These are phyloP conservation scores for Boletus nobilissimus DNA, from an alignment of 1,284 basidiomycete genomes.

Conservation along the genomic window DNA sequence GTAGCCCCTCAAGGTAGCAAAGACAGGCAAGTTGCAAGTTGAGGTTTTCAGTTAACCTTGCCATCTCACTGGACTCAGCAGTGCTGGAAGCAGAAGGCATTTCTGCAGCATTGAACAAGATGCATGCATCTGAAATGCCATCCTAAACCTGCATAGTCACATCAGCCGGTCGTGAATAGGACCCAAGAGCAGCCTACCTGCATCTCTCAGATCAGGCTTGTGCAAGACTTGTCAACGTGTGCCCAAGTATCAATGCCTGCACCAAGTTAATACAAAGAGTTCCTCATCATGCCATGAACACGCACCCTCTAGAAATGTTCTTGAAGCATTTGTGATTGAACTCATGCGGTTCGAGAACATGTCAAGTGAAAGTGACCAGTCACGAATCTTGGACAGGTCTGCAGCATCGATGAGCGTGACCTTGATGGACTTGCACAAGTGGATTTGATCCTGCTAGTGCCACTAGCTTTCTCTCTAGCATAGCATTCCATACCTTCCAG, in stretches of 20 bases:
- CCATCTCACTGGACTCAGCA: slow-evolving; percentile 64
- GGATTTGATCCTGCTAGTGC: slow-evolving; percentile 62
- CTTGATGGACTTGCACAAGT: slow-evolving; percentile 59
- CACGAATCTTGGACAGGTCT: slow-evolving; percentile 72
- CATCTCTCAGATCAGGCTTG: slow-evolving; percentile 84
- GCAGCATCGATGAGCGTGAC: slow-evolving; percentile 85
- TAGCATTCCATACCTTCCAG: not conserved
- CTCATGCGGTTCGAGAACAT: slow-evolving; percentile 89
- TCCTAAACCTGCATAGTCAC: slow-evolving; percentile 81
- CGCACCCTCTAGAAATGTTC: slow-evolving; percentile 79
- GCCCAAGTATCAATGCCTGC: slow-evolving; percentile 87
- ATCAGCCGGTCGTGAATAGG: not conserved
- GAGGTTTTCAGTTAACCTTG: slow-evolving; percentile 87
- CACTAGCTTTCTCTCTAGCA: not conserved
- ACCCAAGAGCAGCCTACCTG: slow-evolving; percentile 62
- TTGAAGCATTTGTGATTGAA: slow-evolving; percentile 88
- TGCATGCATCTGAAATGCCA: slow-evolving; percentile 83
- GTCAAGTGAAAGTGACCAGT: slow-evolving; percentile 70
- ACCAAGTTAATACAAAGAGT: not conserved
- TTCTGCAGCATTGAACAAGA: slow-evolving; percentile 73
- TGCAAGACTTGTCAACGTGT: slow-evolving; percentile 77
- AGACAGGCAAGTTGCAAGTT: slow-evolving; percentile 89
- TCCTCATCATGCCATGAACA: not conserved
- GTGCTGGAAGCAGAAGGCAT: slow-evolving; percentile 43
- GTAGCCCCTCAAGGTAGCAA: slow-evolving; percentile 58